A percentile compares a stretch with the other conserved stretches of the same genome.
These are phyloP conservation scores for Mycocentrospora acerina DNA, from an alignment of 2,329 filamentous ascomycete species.

Conservation along the genomic window DNA sequence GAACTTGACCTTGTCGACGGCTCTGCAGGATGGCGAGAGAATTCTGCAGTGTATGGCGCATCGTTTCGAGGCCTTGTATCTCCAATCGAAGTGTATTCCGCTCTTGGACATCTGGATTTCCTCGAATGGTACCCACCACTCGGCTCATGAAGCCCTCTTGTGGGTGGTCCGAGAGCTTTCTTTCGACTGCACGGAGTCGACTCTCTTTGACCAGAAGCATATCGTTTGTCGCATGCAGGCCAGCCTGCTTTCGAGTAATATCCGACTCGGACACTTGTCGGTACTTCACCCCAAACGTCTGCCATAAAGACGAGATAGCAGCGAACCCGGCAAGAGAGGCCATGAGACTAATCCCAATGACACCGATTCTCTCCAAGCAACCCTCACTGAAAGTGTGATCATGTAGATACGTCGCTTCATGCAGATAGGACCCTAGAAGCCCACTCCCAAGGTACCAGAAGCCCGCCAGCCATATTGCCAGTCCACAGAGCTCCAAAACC, in stretches of 20 bases:
- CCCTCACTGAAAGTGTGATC: conserved; percentile 55
- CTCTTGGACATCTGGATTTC: conserved; percentile 58
- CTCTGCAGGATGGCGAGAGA: conserved; percentile 65
- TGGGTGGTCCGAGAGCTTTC: conserved; percentile 56
- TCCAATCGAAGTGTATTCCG: conserved; percentile 66
- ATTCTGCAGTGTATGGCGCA: conserved; percentile 70
- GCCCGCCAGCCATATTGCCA: conserved; percentile 67
- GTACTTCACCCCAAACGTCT: conserved; percentile 70
- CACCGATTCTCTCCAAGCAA: conserved; percentile 68
- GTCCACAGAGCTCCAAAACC: conserved; percentile 63
- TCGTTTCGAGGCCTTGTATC: conserved; percentile 75
- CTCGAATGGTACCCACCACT: conserved; percentile 70
- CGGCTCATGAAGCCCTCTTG: conserved; percentile 68
- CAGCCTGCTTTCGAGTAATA: conserved; percentile 74
- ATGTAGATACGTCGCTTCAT: conserved; percentile 46
- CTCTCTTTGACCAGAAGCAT: conserved; percentile 76
- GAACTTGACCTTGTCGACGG: conserved; percentile 64
- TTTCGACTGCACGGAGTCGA: conserved; percentile 68
- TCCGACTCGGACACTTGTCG: conserved; percentile 68
- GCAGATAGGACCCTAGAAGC: conserved; percentile 57
- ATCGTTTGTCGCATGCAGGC: conserved; percentile 75
- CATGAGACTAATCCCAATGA: conserved; percentile 85
- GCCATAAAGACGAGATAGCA: conserved; percentile 84
- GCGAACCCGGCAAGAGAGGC: conserved; percentile 86
- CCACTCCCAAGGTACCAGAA: conserved; percentile 77